Base-by-base conservation (phyloP, 192 early-diverging fungal genomes). In the Fimicolochytrium jonesii region DNA sequence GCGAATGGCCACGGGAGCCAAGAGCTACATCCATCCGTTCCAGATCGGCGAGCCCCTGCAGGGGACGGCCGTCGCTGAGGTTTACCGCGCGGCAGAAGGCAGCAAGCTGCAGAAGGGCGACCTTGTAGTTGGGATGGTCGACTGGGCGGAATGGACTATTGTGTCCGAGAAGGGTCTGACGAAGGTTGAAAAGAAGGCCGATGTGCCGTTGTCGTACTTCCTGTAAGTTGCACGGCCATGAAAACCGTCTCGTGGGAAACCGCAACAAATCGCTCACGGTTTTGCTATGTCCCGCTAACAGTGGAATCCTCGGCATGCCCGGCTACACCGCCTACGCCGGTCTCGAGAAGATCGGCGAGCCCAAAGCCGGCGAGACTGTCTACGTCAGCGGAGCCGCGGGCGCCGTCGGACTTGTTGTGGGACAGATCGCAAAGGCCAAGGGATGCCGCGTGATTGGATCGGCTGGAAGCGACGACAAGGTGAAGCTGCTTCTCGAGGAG, bases 381-480 rank as follows among this genome's bases (percentile, higher is more conserved):
- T 90, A 84, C 42, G 79, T 94, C 22, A 87, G 81, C 46, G 89
- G 87, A 22, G 92, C 92, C 0, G 80, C 87, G 23, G 91, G 89
- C 76, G 64, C 84, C 34, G 71, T 68, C 29, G 77, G 85, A 5
- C 82, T 86, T 50, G 77, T 88, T n/a, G 85, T 91, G 0, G 88
- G 90, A 34, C 91, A 94, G 67, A 79, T 94, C 23, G 89, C 83
- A 35, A 53, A 53, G 35, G 47, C 31, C 48, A 68, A 77, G 32
- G 94, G 92, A 3, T 78, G 88, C 49, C 75, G 68, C n/a, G 92
- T 97, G 3, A 81, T 97, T 34, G 94, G 91, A 26, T 82, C 82
- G 25, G 89, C 90, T 10, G 90, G 92, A 6, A 79, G 82, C 2
- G 90, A 94, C 62, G 89, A 91, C 1, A 97, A 97, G 67, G 86